Evolutionary conservation across 208 protist species (phyloP), one percentile per base, ranked within the genome.

Genomic region (Leishmania aethiopica): DNA sequence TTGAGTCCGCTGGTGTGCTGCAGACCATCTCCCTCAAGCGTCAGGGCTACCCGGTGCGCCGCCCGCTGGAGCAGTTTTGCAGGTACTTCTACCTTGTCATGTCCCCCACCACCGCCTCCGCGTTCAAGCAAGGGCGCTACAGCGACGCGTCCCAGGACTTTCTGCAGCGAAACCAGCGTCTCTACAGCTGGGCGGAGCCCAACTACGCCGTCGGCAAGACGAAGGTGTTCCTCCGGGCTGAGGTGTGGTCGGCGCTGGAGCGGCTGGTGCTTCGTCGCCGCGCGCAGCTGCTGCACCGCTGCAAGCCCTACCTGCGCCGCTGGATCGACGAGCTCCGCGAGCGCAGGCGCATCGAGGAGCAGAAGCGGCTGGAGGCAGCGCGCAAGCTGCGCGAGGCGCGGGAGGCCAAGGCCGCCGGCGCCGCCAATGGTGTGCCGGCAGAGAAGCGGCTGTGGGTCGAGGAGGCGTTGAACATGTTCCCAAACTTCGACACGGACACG

Each of bases 1-100:
- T 99, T 66, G 90, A 96, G 83, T 98, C 94, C 49, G 92, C 94
- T 55, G 95, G 95, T 80, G 93, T 98, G 75, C 79, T 98, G 51
- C 93, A 98, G 88, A 98, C 96, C 35, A 97, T 98, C 84, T 86
- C 88, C 53, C 88, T 98, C 75, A 97, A 97, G 88, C 93, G 93
- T 37, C 92, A 96, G 83, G 96, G 96, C 78, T 98, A 97, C 85
- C 92, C 93, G 22, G 95, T 98, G 62, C 91, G 96, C 75, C 92
- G 92, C 77, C 64, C 67, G 22, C 90, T 96, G 77, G 82, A 94
- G 79, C 80, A 92, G 77, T 97, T 98, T 80, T 96, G 85, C 83
- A 80, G 80, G 51, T 92, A 93, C 86, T 97, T 97, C 83, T 92
- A 90, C 85, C 81, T 96, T 70, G 94, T 98, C 80, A 87, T 93